Conservation (phyloP, 106 monocot species). For the Phalaenopsis equestris region DNA sequence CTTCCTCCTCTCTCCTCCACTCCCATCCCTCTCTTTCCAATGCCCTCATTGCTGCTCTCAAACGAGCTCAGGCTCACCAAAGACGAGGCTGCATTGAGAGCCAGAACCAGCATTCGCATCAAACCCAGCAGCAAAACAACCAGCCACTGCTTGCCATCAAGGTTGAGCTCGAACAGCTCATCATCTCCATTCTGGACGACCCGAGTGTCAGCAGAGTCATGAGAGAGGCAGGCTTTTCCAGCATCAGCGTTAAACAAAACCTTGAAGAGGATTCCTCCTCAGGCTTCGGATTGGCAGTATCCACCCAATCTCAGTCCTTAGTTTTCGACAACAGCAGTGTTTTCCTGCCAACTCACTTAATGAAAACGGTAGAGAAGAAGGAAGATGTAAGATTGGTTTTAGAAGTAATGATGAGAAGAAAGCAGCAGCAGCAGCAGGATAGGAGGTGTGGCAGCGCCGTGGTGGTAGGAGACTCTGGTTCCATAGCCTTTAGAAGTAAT, state of each 20-base stretch:
- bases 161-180: conserved; percentile 91
- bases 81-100: conserved; percentile 78
- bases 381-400: conserved; percentile 53
- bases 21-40: conserved; percentile 74
- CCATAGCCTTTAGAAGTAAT: conserved; percentile 44
- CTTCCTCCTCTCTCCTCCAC: conserved; percentile 29
- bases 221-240: conserved; percentile 97
- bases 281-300: conserved; percentile 3
- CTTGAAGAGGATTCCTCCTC: conserved; percentile 40
- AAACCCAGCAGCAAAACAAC: conserved; percentile 34
- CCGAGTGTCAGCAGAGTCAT: conserved; percentile 98
- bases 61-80: conserved; percentile 92
- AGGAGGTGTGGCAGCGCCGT: conserved; percentile 40
- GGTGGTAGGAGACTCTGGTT: conserved; percentile 68
- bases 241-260: conserved; percentile 65
- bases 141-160: conserved; percentile 68
- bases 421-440: conserved; percentile 32
- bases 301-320: conserved; percentile 8
- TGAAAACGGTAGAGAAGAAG: conserved; percentile 31
- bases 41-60: conserved; percentile 89
- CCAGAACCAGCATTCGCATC: conserved; percentile 22
- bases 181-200: conserved; percentile 87
- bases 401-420: conserved; percentile 47
- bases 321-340: conserved; percentile 31
- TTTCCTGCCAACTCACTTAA: conserved; percentile 24